phyloP scores from a whole-genome alignment of 805 yeast species.

The Sugiyamaella smithiae region DNA sequence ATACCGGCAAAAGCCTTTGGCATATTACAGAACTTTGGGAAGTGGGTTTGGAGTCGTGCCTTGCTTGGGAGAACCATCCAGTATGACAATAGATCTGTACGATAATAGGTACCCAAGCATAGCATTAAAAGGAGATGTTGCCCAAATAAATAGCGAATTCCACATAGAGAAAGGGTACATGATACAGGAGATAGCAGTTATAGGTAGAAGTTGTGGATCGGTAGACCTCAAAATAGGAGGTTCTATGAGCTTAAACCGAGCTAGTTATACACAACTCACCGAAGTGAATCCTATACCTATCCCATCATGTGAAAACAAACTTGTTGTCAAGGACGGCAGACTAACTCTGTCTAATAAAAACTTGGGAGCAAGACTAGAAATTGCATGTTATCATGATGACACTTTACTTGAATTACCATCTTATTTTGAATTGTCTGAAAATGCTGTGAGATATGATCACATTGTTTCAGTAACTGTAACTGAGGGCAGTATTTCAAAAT shows the following conservation, averaged over 20 bases:
- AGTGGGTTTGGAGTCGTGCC: constrained; percentile 7
- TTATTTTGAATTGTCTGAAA: background rate
- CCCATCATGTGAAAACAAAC: background rate
- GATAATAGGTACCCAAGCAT: background rate
- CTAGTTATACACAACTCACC: constrained; percentile 7
- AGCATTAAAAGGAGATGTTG: background rate
- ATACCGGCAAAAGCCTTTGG: constrained; percentile 7
- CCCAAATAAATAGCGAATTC: background rate
- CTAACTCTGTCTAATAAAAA: background rate
- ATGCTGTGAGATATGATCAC: background rate
- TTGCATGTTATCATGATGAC: too few species aligned
- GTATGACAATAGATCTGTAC: background rate
- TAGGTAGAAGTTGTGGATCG: background rate
- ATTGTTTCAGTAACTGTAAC: background rate
- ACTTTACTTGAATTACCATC: too few species aligned
- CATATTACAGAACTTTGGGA: background rate
- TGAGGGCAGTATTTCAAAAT: too few species aligned
- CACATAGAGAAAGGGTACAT: background rate
- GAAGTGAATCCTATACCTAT: constrained; percentile 6
- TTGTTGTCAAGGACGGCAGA: background rate
- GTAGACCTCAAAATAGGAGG: constrained; percentile 5
- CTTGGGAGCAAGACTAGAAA: too few species aligned
- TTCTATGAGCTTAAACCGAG: constrained; percentile 6
- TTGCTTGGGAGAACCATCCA: background rate
- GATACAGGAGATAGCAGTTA: background rate